Conservation (phyloP, 768 basidiomycete genomes). For the Leccinum fibrillosum region DNA sequence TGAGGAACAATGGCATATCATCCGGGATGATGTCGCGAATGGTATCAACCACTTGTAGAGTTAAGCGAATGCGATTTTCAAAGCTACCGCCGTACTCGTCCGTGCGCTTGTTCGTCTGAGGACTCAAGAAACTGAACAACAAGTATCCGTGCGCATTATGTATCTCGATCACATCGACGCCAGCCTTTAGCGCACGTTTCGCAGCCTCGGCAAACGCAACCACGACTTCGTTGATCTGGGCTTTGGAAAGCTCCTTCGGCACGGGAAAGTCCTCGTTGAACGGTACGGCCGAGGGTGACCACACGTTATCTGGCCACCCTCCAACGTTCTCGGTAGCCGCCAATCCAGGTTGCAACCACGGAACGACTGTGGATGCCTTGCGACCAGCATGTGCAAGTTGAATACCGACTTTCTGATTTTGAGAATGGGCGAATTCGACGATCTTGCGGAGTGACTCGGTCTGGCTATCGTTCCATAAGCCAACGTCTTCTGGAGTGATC, state of each 20-base stretch:
- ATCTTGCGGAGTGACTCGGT: slow-evolving; percentile 44
- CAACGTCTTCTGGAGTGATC: slow-evolving; percentile 64
- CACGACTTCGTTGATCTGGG: slow-evolving; percentile 56
- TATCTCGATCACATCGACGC: slow-evolving; percentile 58
- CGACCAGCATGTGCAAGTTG: slow-evolving; percentile 77
- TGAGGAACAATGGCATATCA: slow-evolving; percentile 67
- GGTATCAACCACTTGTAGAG: slow-evolving; percentile 61
- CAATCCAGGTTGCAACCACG: slow-evolving; percentile 49
- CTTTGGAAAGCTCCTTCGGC: slow-evolving; percentile 55
- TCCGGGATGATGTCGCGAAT: slow-evolving; percentile 57
- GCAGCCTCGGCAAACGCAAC: slow-evolving; percentile 52
- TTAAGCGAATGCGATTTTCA: slow-evolving; percentile 64
- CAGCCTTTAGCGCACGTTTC: slow-evolving; percentile 52
- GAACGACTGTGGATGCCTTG: slow-evolving; percentile 64
- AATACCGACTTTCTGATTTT: slow-evolving; percentile 66
- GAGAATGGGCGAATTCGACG: slow-evolving; percentile 70
- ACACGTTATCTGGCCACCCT: slow-evolving; percentile 55
- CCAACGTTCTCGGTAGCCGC: slow-evolving; percentile 36
- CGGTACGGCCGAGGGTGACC: slow-evolving; percentile 53
- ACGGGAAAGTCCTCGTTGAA: slow-evolving; percentile 41
- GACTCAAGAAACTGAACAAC: slow-evolving; percentile 55
- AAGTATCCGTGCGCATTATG: slow-evolving; percentile 67
- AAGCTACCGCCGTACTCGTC: slow-evolving; percentile 71
- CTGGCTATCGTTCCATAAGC: slow-evolving; percentile 64
- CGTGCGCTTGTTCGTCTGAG: slow-evolving; percentile 56